Percentiles rank a stretch among this genome's conserved stretches.
phyloP scores from a whole-genome alignment of 768 basidiomycete species.

The Russula abietina region DNA sequence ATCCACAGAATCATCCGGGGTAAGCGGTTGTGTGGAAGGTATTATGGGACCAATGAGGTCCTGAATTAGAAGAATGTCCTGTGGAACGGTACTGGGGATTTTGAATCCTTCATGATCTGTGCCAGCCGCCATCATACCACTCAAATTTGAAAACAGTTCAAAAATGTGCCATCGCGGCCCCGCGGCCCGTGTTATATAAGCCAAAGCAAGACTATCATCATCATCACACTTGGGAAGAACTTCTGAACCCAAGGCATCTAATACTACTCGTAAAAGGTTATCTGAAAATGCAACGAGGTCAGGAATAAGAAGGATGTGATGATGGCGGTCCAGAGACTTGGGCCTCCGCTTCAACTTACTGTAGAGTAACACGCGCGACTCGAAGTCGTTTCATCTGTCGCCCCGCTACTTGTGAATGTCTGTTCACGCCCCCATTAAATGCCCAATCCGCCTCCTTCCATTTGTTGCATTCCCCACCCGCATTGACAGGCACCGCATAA shows the following conservation, averaged over 20 bases:
- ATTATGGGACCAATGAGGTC: slow-evolving; percentile 47
- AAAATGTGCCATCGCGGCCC: no score
- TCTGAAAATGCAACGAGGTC: no score
- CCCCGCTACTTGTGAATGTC: slow-evolving; percentile 56
- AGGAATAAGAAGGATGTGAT: no score
- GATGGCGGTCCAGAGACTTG: neutral
- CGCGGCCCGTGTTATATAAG: no score
- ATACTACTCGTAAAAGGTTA: no score
- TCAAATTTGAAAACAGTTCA: no score
- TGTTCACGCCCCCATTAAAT: slow-evolving; percentile 67
- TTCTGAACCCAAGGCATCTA: no score
- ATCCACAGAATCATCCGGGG: slow-evolving; percentile 39
- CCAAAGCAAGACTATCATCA: no score
- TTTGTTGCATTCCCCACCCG: neutral
- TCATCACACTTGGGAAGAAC: no score
- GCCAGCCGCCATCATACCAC: neutral
- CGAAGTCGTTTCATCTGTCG: slow-evolving; percentile 44
- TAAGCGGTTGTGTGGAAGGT: neutral
- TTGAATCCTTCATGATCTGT: slow-evolving; percentile 39
- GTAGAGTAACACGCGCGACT: slow-evolving; percentile 36
- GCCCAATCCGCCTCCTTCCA: slow-evolving; percentile 53
- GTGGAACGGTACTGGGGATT: slow-evolving; percentile 55
- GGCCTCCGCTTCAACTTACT: neutral
- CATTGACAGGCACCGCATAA: slow-evolving; percentile 37
- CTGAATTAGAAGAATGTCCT: slow-evolving; percentile 70